Base-by-base conservation (phyloP, 2,329 filamentous ascomycete genomes). In the Reticulascus tulasneorum region DNA sequence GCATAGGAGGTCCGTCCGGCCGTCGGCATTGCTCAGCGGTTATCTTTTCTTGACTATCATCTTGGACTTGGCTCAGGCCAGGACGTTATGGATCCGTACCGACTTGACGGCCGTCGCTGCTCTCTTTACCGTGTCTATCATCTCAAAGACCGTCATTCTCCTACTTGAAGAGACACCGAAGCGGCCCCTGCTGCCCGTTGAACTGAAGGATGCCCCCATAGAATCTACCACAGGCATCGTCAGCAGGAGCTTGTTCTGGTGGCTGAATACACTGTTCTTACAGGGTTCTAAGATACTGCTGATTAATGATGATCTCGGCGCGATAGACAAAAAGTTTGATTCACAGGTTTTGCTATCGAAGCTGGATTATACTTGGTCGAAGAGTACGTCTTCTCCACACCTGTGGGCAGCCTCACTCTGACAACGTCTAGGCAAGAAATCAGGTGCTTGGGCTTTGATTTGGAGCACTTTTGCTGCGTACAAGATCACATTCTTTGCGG, bases 171-270 rank as follows among this genome's bases (percentile, higher is more conserved):
- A 60, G 23, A 32, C 45, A 0, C 49, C 55, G 2, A 65, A 65
- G 30, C 27, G 35, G 0, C 35, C 45, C 20, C 33, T 54, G 31
- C n/a, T 46, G 6, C 12, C 29, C 2, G n/a, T 21, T 7, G 35
- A 31, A 17, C 47, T 50, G n/a, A 47, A 47, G 6, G 27, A 50
- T n/a, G 41, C 46, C 23, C 33, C 51, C 13, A 35, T 44, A 0
- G 64, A 67, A 39, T 52, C 50, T 0, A 59, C 55, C 1, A 54
- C 54, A 0, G 59, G 60, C 0, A 30, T 59, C 9, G 41, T 64
- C 7, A 62, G 47, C 25, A 45, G 58, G n/a, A 56, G 51, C 10
- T 24, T 63, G 4, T 62, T 62, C 29, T 58, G 54, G 56, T 64
- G 60, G 60, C 34, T 63, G 10, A 62, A 61, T 19, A 13, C 32